These are phyloP conservation scores for Saturnispora kantuleensis DNA, from an alignment of 805 yeast genomes.

Conservation along the genomic window DNA sequence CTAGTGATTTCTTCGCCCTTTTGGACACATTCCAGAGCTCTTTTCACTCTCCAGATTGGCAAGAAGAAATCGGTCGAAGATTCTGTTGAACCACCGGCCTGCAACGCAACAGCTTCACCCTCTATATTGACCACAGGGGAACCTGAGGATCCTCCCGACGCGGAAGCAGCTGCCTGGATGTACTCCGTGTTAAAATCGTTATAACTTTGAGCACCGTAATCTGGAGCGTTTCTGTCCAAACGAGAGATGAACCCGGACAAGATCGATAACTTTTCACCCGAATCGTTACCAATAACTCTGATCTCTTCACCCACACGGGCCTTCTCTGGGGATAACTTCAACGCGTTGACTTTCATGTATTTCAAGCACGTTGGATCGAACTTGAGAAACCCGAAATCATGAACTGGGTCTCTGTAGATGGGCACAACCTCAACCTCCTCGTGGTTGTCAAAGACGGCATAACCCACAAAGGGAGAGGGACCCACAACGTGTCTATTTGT, in stretches of 20 bases:
- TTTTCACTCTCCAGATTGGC: constrained; percentile 71
- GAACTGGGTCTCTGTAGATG: constrained; percentile 87
- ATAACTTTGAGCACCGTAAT: constrained; percentile 78
- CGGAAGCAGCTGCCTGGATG: constrained; percentile 92
- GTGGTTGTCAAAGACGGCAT: constrained; percentile 87
- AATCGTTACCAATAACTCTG: constrained; percentile 92
- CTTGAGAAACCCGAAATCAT: constrained; percentile 83
- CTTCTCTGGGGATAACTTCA: constrained; percentile 65
- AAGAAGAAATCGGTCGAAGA: constrained; percentile 90
- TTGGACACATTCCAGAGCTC: constrained; percentile 75
- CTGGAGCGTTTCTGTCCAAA: constrained; percentile 89
- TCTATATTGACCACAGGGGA: constrained; percentile 90
- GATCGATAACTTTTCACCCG: constrained; percentile 87
- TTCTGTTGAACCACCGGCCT: constrained; percentile 88
- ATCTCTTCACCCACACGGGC: constrained; percentile 91
- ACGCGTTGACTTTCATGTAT: constrained; percentile 60
- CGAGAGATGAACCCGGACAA: constrained; percentile 79
- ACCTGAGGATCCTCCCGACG: constrained; percentile 93
- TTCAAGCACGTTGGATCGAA: constrained; percentile 65
- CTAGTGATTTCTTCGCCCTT: constrained; percentile 50
- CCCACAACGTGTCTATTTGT: constrained; percentile 95
- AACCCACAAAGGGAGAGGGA: constrained; percentile 89
- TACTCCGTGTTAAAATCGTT: constrained; percentile 92
- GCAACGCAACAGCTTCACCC: constrained; percentile 82
- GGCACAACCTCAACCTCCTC: constrained; percentile 85